phyloP scores from a whole-genome alignment of 148 eudicot genomes.

The Diospyros lotus region DNA sequence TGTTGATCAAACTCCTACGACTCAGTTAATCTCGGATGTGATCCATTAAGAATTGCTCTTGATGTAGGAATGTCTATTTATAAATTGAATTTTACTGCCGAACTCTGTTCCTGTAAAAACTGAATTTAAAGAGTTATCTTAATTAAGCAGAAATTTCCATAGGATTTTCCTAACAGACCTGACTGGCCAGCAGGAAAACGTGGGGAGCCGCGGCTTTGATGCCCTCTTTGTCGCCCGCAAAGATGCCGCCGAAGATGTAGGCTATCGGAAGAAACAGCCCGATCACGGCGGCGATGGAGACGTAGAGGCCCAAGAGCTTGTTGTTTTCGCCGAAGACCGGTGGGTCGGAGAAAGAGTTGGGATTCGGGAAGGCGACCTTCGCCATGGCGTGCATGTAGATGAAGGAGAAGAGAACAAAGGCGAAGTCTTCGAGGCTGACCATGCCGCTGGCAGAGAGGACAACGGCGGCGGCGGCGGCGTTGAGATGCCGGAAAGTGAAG shows the following conservation, averaged over 20 bases:
- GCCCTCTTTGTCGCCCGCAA: slow-evolving; percentile 55
- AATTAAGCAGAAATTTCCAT: no score
- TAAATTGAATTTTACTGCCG: no score
- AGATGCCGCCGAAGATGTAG: slow-evolving; percentile 57
- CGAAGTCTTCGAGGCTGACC: slow-evolving; percentile 39
- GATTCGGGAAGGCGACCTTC: slow-evolving; percentile 47
- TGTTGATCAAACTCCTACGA: no score
- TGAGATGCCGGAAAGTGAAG: slow-evolving; percentile 48
- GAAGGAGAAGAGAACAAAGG: slow-evolving; percentile 39
- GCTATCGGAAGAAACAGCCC: slow-evolving; percentile 65
- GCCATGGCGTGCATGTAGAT: slow-evolving; percentile 55
- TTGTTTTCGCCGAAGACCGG: slow-evolving; percentile 36
- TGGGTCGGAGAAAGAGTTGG: slow-evolving; percentile 9
- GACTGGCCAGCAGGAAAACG: slow-evolving; percentile 64
- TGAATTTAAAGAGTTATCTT: no score
- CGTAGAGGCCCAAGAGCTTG: slow-evolving; percentile 31
- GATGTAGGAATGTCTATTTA: no score
- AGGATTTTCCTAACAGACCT: slow-evolving; percentile 1
- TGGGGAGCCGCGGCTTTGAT: slow-evolving; percentile 74
- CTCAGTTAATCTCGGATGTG: no score
- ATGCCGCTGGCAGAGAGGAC: slow-evolving; percentile 50
- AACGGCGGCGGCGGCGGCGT: slow-evolving; percentile 31
- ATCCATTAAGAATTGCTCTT: no score
- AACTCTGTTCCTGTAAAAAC: no score
- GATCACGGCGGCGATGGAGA: slow-evolving; percentile 36